Percentiles rank a stretch among this genome's conserved stretches.
phyloP scores from a whole-genome alignment of 345 rosid genomes.

The Sonneratia alba region DNA sequence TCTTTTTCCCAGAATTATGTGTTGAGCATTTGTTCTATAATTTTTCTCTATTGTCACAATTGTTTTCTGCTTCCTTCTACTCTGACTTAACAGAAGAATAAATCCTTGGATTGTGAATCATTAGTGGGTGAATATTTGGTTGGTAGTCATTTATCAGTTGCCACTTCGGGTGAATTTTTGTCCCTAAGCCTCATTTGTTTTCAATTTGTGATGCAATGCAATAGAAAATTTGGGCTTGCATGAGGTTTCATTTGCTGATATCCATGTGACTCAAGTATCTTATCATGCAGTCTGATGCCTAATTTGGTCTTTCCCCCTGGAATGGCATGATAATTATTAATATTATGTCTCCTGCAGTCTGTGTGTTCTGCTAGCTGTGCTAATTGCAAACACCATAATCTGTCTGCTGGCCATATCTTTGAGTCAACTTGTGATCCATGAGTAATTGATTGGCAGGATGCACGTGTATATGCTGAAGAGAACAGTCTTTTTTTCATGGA shows the following conservation, averaged over 20 bases:
- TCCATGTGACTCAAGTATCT: not conserved
- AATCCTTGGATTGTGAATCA: not conserved
- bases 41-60: not conserved
- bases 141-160: not conserved
- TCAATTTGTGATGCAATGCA: not conserved
- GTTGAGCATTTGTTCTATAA: not conserved
- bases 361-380: not conserved
- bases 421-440: not conserved
- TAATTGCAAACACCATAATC: not conserved
- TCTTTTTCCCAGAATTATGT: not conserved
- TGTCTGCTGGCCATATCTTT: not conserved
- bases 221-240: not conserved
- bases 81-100: not conserved
- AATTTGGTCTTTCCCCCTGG: not conserved
- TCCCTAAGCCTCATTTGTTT: not conserved
- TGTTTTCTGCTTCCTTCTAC: not conserved
- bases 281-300: not conserved
- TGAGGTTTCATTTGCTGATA: not conserved
- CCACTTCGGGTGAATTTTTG: not conserved
- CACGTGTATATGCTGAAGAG: conserved; percentile 57
- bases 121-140: not conserved
- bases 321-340: not conserved
- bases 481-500: conserved; percentile 78
- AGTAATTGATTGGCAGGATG: conserved; percentile 46
- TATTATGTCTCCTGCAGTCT: too few relatives aligned